Percentiles rank a stretch among this genome's conserved stretches.
phyloP scores from a whole-genome alignment of 164 flowering plant species.

The Cinnamomum chago region DNA sequence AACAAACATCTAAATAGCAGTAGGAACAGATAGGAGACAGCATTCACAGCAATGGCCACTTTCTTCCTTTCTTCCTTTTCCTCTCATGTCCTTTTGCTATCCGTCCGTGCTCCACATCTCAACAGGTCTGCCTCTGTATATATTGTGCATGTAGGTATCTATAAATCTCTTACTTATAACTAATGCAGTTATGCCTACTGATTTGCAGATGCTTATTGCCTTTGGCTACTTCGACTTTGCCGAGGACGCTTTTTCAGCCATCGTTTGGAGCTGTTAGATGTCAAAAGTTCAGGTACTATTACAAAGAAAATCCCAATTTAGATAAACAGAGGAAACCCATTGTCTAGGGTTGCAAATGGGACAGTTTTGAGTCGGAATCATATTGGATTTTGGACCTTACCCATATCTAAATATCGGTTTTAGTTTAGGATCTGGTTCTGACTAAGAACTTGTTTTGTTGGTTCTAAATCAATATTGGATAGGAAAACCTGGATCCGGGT shows the following conservation, averaged over 20 bases:
- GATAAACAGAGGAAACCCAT: not conserved
- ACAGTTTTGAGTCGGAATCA: too few species aligned
- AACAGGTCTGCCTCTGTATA: constrained; percentile 19
- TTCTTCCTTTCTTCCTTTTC: not conserved
- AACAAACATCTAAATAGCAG: too few species aligned
- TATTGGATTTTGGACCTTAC: too few species aligned
- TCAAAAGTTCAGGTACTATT: not conserved
- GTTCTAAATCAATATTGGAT: too few species aligned
- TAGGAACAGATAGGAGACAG: too few species aligned
- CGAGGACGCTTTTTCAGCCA: not conserved
- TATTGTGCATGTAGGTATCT: not conserved
- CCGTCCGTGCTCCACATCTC: constrained; percentile 76
- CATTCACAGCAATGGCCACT: not conserved
- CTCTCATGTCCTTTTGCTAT: constrained; percentile 31
- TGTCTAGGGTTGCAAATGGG: too few species aligned
- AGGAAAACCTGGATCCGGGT: too few species aligned
- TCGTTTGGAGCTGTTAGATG: not conserved
- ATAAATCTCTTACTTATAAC: not conserved
- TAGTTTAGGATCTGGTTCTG: too few species aligned
- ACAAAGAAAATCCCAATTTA: not conserved
- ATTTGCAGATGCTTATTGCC: not conserved
- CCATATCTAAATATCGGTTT: too few species aligned
- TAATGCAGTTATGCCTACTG: too few species aligned
- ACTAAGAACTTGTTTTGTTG: too few species aligned
- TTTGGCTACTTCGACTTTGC: not conserved